A percentile compares a stretch with the other conserved stretches of the same genome.
Conservation (phyloP, 257 asterid species). For the Buddleja alternifolia region DNA sequence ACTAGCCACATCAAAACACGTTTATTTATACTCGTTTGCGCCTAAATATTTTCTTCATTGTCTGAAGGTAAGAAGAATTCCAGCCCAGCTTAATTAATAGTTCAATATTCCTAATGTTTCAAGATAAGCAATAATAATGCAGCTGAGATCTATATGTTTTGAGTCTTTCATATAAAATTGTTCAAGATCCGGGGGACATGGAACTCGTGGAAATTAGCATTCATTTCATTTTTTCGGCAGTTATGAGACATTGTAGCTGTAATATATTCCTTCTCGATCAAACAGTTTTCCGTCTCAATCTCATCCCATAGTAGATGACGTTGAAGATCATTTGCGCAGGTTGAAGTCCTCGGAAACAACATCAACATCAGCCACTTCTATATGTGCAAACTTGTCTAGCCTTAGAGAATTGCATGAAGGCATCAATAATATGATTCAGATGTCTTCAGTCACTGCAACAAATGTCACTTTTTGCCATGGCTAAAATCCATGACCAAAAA, state of each 20-base stretch:
- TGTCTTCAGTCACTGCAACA: no score
- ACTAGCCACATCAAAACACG: no score
- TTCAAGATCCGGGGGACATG: neutral
- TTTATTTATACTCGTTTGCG: no score
- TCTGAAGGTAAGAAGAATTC: no score
- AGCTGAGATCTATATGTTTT: neutral
- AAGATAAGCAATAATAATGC: neutral
- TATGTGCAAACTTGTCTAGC: neutral
- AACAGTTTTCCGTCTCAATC: slow-evolving; percentile 41
- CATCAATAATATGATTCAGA: neutral
- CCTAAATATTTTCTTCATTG: no score
- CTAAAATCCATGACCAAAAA: no score
- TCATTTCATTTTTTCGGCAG: neutral
- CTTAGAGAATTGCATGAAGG: neutral
- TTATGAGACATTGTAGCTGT: neutral
- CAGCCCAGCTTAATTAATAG: no score
- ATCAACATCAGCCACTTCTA: slow-evolving; percentile 26
- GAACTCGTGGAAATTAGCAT: neutral
- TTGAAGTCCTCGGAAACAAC: slow-evolving; percentile 28
- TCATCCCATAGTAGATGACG: slow-evolving; percentile 30
- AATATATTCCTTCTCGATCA: slow-evolving; percentile 27
- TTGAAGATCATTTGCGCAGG: slow-evolving; percentile 29
- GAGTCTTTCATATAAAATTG: neutral
- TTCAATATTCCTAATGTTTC: slow-evolving; percentile 19
- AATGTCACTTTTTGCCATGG: no score